Base-by-base conservation (phyloP, 1,284 basidiomycete species). In the Leccinum subfulvum region DNA sequence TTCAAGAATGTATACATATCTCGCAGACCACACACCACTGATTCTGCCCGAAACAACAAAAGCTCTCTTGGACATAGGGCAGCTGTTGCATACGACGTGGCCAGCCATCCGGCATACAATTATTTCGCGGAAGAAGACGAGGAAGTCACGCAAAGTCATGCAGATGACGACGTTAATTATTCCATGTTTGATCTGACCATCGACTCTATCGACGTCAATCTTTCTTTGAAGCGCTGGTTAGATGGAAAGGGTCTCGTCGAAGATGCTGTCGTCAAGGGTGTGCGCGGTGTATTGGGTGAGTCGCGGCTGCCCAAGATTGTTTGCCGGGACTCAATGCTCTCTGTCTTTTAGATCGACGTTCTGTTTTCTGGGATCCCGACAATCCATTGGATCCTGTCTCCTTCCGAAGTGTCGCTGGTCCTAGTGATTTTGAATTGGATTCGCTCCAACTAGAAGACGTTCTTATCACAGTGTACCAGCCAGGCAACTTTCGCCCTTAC, bases 1-100 rank as follows among this genome's bases (percentile, higher is more conserved):
- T 97, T 99, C 83, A 94, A 95, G 72, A 98, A 98, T 69, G 96
- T 99, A 53, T 98, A 94, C 71, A 83, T 99, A 53, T 96, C 95
- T 11, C 88, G 94, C 3, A 85, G 94, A 5, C 91, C 92, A 1
- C 69, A 72, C 4, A 61, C 73, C 26, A 59, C 67, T 14, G 56
- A 65, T 9, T 54, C 66, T 33, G 57, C 60, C 2, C 39, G 53
- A 56, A 66, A 61, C 66, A 66, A 69, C 66, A 69, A 37, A 44
- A 62, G 62, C 33, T 60, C 62, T 59, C 67, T 73, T 10, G 79
- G 78, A 33, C 84, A 90, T 64, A 75, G 78, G 61, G 82, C 84
- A 7, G 89, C 86, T 1, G 79, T 84, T 18, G 88, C 87, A 2
- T 91, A 92, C 67, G 90, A 91, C 69, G 82, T 91, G 64, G 86